Evolutionary conservation across 192 early-diverging fungal species (phyloP), one percentile per base, ranked within the genome.

Genomic region (Dissophora globulifera): DNA sequence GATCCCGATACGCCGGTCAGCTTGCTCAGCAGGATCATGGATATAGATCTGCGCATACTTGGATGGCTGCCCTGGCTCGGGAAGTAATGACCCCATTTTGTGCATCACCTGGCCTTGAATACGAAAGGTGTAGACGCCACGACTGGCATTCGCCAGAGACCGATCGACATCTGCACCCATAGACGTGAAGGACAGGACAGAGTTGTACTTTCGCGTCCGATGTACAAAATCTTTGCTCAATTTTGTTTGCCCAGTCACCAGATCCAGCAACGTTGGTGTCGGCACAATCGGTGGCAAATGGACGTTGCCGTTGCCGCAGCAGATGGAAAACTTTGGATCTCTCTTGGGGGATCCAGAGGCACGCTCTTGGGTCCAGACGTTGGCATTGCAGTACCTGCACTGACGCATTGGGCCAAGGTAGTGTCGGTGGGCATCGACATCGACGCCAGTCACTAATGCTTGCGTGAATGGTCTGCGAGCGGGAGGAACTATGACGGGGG

Each of bases 101-200:
- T 78, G 64, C n/a, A 50, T 43, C 11, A 68, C 22, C 46, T 30
- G 22, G 15, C 66, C 65, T 47, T 78, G 75, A 32, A 64, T 52
- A 15, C 54, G 23, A 27, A 35, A 78, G 0, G 54, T 78, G 33
- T 69, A 64, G 2, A 41, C 60, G 15, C 50, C 65, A 15, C 49
- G 26, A 47, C 17, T 40, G 29, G 5, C 47, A 54, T 59, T 58
- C 13, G 35, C 56, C 16, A 63, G 55, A 1, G 17, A 32, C 20
- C 22, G 50, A 23, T 51, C 62, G 41, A 52, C 40, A 30, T 11
- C 54, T 6, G 47, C 54, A 0, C 66, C 65, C 45, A 78, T 64
- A 17, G 76, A 78, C 3, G 66, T 64, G 30, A 78, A 69, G 10
- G 76, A 56, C 29, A 78, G 61, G 13, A 55, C 31, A 15, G 66